Base-by-base conservation (phyloP, 805 yeast genomes). In the Wickerhamomyces rabaulensis region DNA sequence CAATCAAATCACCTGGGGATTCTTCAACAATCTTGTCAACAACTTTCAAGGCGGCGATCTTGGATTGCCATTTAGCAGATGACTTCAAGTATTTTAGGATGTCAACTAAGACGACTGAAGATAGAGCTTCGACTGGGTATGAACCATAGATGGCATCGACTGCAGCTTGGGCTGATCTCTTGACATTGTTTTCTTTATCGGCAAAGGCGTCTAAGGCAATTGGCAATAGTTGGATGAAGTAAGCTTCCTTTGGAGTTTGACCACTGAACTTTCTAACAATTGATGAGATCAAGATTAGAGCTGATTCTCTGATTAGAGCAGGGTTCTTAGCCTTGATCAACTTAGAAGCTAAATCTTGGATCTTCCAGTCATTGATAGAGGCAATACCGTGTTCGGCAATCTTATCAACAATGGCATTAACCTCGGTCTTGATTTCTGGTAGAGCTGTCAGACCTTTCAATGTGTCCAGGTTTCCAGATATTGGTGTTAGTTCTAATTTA, bases 51-150 rank as follows among this genome's bases (percentile, higher is more conserved):
- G 94, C 92, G 16, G 84, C 95, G 39, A 87, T 58, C 66, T 92
- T 92, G 42, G 89, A 78, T 66, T 88, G 94, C 96, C 97, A 91
- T 68, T 91, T 92, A 40, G 97, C 96, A 46, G 95, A 80, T 2
- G 91, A 80, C 50, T 75, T 72, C 56, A 92, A 75, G 64, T 86
- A 90, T 6, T 57, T 64, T 50, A 87, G 65, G 29, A 90, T 62
- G 47, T 69, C 74, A 47, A 84, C 79, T 42, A 92, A 63, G 31
- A 91, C 74, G 15, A 79, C 76, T n/a, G 89, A 73, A 2, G 90
- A 81, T 46, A 84, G 74, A 2, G 94, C 91, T 66, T 88, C 95
- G 15, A 77, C 71, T 40, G 95, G 90, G 70, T 77, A 85, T 52
- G 79, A 68, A 9, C 82, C 84, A 56, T 81, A 77, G 36, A 90